These are phyloP conservation scores for Lachnellula willkommii DNA, from an alignment of 2,329 filamentous ascomycete genomes.

Conservation along the genomic window DNA sequence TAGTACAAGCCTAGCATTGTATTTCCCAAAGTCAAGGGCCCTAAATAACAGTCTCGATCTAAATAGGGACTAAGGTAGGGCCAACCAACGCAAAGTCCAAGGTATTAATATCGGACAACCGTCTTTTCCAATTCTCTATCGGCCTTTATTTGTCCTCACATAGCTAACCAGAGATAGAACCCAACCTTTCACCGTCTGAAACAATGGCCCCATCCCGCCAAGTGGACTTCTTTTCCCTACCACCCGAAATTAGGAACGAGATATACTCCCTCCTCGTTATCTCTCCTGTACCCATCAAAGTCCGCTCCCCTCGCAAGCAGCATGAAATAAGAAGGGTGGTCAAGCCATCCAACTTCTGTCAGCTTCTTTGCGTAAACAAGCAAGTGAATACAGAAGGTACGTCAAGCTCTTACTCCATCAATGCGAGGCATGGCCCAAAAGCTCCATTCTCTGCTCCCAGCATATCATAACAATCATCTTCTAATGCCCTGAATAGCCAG, in stretches of 20 bases:
- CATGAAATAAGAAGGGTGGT: not conserved
- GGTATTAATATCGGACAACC: not conserved
- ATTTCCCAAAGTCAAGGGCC: too few relatives aligned
- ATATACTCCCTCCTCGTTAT: not conserved
- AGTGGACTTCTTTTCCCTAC: not conserved
- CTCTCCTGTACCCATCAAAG: not conserved
- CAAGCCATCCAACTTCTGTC: not conserved
- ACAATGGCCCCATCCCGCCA: not conserved
- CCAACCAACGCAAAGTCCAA: not conserved
- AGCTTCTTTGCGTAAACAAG: conserved; percentile 4
- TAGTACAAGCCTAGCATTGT: too few relatives aligned
- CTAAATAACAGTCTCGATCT: too few relatives aligned
- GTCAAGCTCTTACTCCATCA: not conserved
- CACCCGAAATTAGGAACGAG: not conserved
- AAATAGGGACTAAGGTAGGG: too few relatives aligned
- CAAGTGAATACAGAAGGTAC: not conserved
- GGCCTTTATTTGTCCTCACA: not conserved
- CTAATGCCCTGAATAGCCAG: not conserved
- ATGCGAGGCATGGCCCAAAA: too few relatives aligned
- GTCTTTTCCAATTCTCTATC: not conserved
- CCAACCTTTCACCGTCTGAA: not conserved
- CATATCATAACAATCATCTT: not conserved
- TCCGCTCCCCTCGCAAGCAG: not conserved
- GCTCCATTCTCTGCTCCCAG: not conserved
- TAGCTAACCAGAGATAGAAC: not conserved